These are phyloP conservation scores for Boechera stricta DNA, from an alignment of 345 rosid species.

Conservation along the genomic window DNA sequence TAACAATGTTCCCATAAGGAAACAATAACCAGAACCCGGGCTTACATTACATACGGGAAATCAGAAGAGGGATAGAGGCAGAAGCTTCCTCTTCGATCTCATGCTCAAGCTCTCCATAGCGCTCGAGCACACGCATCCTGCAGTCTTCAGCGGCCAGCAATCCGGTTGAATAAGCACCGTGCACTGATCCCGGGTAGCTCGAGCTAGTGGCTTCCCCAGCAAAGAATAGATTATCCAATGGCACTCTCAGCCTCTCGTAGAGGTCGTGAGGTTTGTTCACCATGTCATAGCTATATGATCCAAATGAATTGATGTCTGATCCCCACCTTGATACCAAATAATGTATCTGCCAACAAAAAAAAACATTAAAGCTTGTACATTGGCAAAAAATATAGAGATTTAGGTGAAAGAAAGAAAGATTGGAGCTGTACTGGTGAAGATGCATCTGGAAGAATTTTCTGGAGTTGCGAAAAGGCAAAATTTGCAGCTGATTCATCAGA, in stretches of 20 bases:
- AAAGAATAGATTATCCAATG: slow-evolving; percentile 95
- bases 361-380: background rate
- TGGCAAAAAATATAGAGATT: background rate
- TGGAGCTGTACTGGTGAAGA: slow-evolving; percentile 65
- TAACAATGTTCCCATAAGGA: slow-evolving; percentile 1
- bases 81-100: slow-evolving; percentile 77
- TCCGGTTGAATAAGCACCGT: slow-evolving; percentile 96
- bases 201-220: slow-evolving; percentile 97
- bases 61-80: slow-evolving; percentile 73
- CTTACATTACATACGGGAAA: slow-evolving; percentile 71
- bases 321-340: slow-evolving; percentile 90
- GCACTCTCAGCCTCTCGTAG: slow-evolving; percentile 84
- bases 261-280: slow-evolving; percentile 91
- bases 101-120: slow-evolving; percentile 77
- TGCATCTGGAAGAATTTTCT: slow-evolving; percentile 92
- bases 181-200: slow-evolving; percentile 88
- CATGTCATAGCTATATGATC: slow-evolving; percentile 91
- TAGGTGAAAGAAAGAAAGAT: background rate
- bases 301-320: slow-evolving; percentile 75
- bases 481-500: slow-evolving; percentile 90
- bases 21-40: background rate
- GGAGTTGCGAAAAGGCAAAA: slow-evolving; percentile 83
- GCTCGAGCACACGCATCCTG: slow-evolving; percentile 94
- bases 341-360: slow-evolving; percentile 55
- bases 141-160: slow-evolving; percentile 90